Base-by-base conservation (phyloP, 2,329 filamentous ascomycete genomes). In the Pestalotiopsis sp. region DNA sequence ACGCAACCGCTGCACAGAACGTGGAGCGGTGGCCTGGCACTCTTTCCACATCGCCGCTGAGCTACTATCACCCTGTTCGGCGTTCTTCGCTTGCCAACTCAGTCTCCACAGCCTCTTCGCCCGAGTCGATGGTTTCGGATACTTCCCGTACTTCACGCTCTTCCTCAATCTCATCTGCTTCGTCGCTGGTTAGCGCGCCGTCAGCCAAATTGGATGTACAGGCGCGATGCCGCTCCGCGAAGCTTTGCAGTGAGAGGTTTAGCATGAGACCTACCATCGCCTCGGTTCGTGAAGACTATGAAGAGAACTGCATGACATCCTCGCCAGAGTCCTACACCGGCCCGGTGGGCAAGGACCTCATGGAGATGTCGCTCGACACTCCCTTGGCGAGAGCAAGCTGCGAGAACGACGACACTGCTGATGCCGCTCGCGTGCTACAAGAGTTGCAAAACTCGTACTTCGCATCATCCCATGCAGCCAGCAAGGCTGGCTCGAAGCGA, bases 101-200 rank as follows among this genome's bases (percentile, higher is more conserved):
- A 20, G 82, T 89, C 73, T 91, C 89, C 31, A 87, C 87, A 38
- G 85, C 86, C 41, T 91, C 89, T 69, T 91, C 89, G 36, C 89
- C 89, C 71, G 89, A 91, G 76, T 91, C 89, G 67, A 91, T 91
- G 89, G 80, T 91, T 60, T 91, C 89, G 69, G 89, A 91, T 76
- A 82, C 83, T 68, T 90, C 86, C 69, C 85, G 85, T 70, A 84
- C 88, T 71, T 91, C 89, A 72, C 87, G 88, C 77, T 90, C 88
- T 66, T 90, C 89, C 76, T 91, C 89, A 20, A 88, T 90, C 80
- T 90, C 88, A 68, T 90, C 88, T 75, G 84, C 87, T 74, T 90
- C 88, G 73, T 89, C 87, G 69, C 80, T 87, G 81, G 85, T 81
- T 78, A 87, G 84, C 84, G 88, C 88, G 88, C 88, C 85, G 80